Base-by-base conservation (phyloP, 257 asterid species). In the Solanum medicagineum region DNA sequence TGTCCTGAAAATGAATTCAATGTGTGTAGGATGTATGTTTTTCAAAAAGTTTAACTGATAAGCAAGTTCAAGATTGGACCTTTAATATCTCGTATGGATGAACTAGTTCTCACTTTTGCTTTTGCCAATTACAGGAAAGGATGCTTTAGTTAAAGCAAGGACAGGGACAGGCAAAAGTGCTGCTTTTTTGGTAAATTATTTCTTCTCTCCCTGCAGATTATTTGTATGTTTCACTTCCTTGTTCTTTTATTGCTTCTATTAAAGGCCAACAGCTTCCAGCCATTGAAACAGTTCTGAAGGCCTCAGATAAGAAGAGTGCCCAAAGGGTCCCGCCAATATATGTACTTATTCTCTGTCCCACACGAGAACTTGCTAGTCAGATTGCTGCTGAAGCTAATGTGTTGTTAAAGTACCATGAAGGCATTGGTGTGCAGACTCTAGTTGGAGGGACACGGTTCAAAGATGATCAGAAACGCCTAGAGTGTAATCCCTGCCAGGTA, bases 321-420 rank as follows among this genome's bases (percentile, higher is more conserved):
- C 91, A 86, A 84, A 90, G 94, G 87, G 86, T 87, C 86, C 92
- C 93, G 1, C 95, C 98, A 10, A 87, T 94, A 84, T 82, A 87
- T 81, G 97, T 94, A 79, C 97, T 95, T 49, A 91, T 97, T 71
- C 86, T 97, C 45, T 97, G 98, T 92, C 99, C 99, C 29, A 93
- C 98, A 3, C 91, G 99, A 89, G 99, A 97, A 89, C 98, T 97
- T 86, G 98, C 98, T 7, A 94, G 99, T 89, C 98, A 95, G 92
- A 85, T 97, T 85, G 92, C 96, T 55, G 99, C 98, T 47, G 98
- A 97, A 91, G 96, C 98, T 79, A 94, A 89, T 83, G 98, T 94
- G 56, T 92, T 97, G 87, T 91, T 97, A 83, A 97, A 92, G 95
- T 92, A 94, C 92, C 98, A 97, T 85, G 88, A 92, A 69, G 95